Base-by-base conservation (phyloP, 83 land plant species). In the Thuja plicata region DNA sequence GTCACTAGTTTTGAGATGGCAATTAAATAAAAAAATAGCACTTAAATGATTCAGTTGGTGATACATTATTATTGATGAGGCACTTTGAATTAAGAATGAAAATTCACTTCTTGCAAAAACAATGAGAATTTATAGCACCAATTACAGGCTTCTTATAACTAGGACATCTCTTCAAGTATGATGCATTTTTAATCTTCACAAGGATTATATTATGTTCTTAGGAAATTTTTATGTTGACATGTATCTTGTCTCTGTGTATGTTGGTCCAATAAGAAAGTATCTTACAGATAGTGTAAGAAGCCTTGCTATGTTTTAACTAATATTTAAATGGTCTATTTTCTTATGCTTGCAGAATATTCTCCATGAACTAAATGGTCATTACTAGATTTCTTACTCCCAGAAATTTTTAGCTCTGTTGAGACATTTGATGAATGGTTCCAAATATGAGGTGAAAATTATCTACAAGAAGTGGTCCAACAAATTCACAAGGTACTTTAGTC, bases 1-100 rank as follows among this genome's bases (percentile, higher is more conserved):
- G 98, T 98, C 17, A 98, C 99, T 85, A 98, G 99, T 89, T 98
- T 94, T 94, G 99, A 98, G 91, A 98, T 97, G 99, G 99, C 99
- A 12, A 98, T 98, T 62, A 98, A 97, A 89, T 98, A 88, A n/a
- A n/a, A n/a, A n/a, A n/a, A n/a, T n/a, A n/a, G n/a, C n/a, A n/a
- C n/a, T n/a, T n/a, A n/a, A n/a, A n/a, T n/a, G n/a, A n/a, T n/a
- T n/a, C n/a, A n/a, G n/a, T n/a, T n/a, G n/a, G n/a, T n/a, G n/a
- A n/a, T n/a, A n/a, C n/a, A n/a, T n/a, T n/a, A n/a, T n/a, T n/a
- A n/a, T n/a, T n/a, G n/a, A n/a, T n/a, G n/a, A n/a, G n/a, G n/a
- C n/a, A n/a, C n/a, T n/a, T n/a, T n/a, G n/a, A n/a, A n/a, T n/a
- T n/a, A n/a, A n/a, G n/a, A n/a, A n/a, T n/a, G n/a, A n/a, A n/a